Percentiles rank a stretch among this genome's conserved stretches.
Conservation (phyloP, 2,329 filamentous ascomycete species). For the Knufia fluminis region DNA sequence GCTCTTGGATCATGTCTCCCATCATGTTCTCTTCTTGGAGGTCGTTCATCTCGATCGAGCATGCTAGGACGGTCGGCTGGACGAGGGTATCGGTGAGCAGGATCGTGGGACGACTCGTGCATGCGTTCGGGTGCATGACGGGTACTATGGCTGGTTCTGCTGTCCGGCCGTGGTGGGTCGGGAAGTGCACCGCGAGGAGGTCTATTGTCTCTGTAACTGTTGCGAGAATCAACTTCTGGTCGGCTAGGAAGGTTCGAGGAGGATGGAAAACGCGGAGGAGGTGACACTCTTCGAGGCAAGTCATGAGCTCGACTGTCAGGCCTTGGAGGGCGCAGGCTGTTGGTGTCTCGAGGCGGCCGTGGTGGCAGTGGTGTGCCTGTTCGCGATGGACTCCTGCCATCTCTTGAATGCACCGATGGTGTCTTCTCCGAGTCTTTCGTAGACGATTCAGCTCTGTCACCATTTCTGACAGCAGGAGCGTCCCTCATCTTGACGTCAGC, state of each 20-base stretch:
- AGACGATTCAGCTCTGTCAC: constrained; percentile 8
- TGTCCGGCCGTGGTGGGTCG: constrained; percentile 17
- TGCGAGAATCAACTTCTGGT: constrained; percentile 27
- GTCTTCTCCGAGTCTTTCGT: constrained; percentile 13
- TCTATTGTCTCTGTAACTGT: constrained; percentile 29
- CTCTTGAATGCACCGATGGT: constrained; percentile 4
- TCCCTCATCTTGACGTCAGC: constrained; percentile 25
- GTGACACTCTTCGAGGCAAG: constrained; percentile 32
- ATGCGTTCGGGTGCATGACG: constrained; percentile 30
- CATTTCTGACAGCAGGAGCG: constrained; percentile 5
- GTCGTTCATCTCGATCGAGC: constrained; percentile 18
- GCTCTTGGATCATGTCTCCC: constrained; percentile 8
- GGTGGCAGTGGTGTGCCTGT: constrained; percentile 5
- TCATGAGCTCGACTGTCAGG: constrained; percentile 13
- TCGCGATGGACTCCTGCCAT: constrained; percentile 4
- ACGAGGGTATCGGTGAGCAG: constrained; percentile 26
- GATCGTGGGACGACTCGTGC: constrained; percentile 30
- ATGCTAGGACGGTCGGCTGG: constrained; percentile 28
- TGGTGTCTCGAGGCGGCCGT: neutral
- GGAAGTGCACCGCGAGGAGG: constrained; percentile 24
- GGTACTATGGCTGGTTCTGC: constrained; percentile 29
- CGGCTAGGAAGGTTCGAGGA: constrained; percentile 30
- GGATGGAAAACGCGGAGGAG: constrained; percentile 25
- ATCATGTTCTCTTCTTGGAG: constrained; percentile 18
- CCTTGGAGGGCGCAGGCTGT: constrained; percentile 13